Conservation (phyloP, 306 rosid genomes). For the Geum urbanum region DNA sequence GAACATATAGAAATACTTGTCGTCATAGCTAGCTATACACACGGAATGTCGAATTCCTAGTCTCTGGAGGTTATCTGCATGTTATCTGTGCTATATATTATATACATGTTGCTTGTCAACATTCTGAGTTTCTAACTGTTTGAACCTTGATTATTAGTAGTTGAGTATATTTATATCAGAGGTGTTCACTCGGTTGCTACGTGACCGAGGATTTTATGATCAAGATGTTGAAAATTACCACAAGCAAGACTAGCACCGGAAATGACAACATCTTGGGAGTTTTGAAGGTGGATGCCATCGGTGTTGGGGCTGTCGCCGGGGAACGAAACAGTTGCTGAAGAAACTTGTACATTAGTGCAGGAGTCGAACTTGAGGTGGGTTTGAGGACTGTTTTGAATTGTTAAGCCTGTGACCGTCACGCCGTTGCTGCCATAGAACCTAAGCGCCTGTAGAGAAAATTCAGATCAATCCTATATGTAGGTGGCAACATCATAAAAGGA, state of each 20-base stretch:
- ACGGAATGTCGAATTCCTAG: neutral
- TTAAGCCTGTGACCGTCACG: conserved; percentile 60
- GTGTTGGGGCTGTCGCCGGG: conserved; percentile 79
- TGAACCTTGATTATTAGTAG: neutral
- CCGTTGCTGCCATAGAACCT: conserved; percentile 67
- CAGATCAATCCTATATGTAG: neutral
- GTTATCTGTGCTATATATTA: neutral
- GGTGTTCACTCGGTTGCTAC: too few relatives aligned
- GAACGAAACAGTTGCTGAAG: conserved; percentile 38
- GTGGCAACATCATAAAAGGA: neutral
- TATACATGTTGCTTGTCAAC: neutral
- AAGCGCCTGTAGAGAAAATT: conserved; percentile 42
- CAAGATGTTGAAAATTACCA: conserved; percentile 35
- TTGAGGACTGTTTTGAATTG: conserved; percentile 67
- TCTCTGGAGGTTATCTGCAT: neutral
- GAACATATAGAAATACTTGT: neutral
- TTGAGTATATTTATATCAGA: neutral
- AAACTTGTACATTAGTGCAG: conserved; percentile 56
- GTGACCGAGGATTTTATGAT: neutral
- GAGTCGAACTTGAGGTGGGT: conserved; percentile 62
- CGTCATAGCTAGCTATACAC: neutral
- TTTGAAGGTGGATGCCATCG: conserved; percentile 77
- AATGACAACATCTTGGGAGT: conserved; percentile 47
- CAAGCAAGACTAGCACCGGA: conserved; percentile 53
- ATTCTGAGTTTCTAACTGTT: neutral